Conservation (phyloP, 441 rosid species). For the Francoa sonchifolia region DNA sequence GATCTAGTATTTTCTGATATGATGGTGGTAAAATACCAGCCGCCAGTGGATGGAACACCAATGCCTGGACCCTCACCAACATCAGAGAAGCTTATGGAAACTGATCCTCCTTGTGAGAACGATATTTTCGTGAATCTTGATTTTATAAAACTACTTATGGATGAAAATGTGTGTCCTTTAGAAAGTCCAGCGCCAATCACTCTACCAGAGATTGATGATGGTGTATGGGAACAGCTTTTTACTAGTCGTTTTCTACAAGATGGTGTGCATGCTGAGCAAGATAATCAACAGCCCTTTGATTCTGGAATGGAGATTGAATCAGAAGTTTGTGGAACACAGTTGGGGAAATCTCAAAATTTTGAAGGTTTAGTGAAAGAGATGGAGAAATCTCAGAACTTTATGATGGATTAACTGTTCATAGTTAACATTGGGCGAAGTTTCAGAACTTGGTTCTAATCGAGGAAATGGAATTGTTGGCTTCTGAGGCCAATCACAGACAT, state of each 20-base stretch:
- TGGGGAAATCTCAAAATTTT: constrained; percentile 23
- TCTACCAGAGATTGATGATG: constrained; percentile 60
- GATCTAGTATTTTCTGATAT: constrained; percentile 30
- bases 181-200: constrained; percentile 36
- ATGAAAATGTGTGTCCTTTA: constrained; percentile 24
- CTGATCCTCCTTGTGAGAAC: constrained; percentile 25
- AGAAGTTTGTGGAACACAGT: constrained; percentile 16
- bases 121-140: constrained; percentile 54
- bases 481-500: constrained; percentile 16
- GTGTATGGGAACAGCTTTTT: constrained; percentile 68
- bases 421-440: constrained; percentile 22
- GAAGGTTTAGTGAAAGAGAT: constrained; percentile 31
- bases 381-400: constrained; percentile 29
- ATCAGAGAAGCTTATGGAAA: constrained; percentile 15
- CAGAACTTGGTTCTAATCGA: constrained; percentile 37
- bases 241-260: constrained; percentile 26
- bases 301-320: constrained; percentile 28
- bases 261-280: constrained; percentile 15
- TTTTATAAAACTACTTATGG: constrained; percentile 51
- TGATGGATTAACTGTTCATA: constrained; percentile 22
- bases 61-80: constrained; percentile 19
- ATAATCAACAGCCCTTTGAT: constrained; percentile 19
- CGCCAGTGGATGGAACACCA: constrained; percentile 24
- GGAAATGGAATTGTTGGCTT: constrained; percentile 38
- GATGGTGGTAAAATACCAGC: constrained; percentile 54